These are phyloP conservation scores for Penicillium sp. DNA, from an alignment of 2,329 filamentous ascomycete genomes.

Conservation along the genomic window DNA sequence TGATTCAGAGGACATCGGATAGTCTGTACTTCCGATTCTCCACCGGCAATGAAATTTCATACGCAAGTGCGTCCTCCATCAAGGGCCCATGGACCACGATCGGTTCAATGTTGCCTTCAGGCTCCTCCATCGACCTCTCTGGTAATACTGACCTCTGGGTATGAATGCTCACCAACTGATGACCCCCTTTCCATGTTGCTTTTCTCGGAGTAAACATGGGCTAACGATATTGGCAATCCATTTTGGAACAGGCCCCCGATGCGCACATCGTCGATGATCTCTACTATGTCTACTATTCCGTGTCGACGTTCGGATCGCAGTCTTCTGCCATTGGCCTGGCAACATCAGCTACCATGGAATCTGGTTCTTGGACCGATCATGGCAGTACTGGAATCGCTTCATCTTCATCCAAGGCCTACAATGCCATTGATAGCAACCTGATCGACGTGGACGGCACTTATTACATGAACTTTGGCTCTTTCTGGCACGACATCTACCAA, in stretches of 20 bases:
- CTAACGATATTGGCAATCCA: neutral
- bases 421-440: constrained; percentile 66
- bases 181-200: neutral
- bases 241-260: constrained; percentile 63
- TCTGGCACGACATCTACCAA: constrained; percentile 70
- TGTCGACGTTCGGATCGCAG: constrained; percentile 67
- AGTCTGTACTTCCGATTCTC: constrained; percentile 61
- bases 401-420: constrained; percentile 55
- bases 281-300: constrained; percentile 71
- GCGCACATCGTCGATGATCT: constrained; percentile 61
- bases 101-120: constrained; percentile 54
- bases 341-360: constrained; percentile 53
- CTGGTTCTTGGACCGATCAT: constrained; percentile 42
- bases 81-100: constrained; percentile 59
- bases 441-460: constrained; percentile 51
- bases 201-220: too few relatives aligned
- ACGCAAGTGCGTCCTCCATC: constrained; percentile 56
- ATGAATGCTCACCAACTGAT: constrained; percentile 11
- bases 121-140: constrained; percentile 53
- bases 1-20: constrained; percentile 56
- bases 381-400: constrained; percentile 46
- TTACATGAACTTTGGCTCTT: constrained; percentile 69
- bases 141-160: constrained; percentile 60
- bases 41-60: constrained; percentile 57
- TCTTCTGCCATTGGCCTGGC: constrained; percentile 67